A percentile compares a stretch with the other conserved stretches of the same genome.
phyloP scores from a whole-genome alignment of 768 basidiomycete genomes.

The Lactarius evosmus region DNA sequence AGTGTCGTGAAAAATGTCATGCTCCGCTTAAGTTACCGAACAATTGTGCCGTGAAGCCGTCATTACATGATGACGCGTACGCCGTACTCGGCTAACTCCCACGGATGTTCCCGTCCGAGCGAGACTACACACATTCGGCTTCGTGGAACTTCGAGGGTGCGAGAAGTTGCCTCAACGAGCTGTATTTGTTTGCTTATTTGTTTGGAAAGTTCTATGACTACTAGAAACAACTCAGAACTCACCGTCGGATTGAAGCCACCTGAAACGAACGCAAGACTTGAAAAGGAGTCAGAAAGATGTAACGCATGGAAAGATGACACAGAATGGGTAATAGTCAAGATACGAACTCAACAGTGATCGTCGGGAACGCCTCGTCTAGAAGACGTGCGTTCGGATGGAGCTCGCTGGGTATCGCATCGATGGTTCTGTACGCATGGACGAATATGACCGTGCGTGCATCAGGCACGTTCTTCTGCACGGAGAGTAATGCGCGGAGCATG shows the following conservation, averaged over 20 bases:
- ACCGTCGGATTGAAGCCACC: constrained; percentile 22
- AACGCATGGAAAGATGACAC: too few relatives aligned
- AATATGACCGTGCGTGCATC: constrained; percentile 27
- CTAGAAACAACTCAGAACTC: neutral
- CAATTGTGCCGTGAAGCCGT: constrained; percentile 1
- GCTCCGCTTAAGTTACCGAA: neutral
- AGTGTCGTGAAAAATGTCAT: neutral
- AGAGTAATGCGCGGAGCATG: constrained; percentile 26
- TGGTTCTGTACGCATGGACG: constrained; percentile 25
- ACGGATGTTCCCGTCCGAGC: constrained; percentile 20
- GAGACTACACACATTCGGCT: constrained; percentile 28
- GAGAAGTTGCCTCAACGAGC: constrained; percentile 26
- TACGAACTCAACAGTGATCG: constrained; percentile 26
- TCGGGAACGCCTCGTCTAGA: constrained; percentile 28
- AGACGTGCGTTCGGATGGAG: constrained; percentile 28
- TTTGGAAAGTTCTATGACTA: neutral
- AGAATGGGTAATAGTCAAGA: neutral
- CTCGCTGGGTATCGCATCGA: constrained; percentile 25
- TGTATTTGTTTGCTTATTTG: neutral
- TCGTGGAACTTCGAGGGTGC: constrained; percentile 17
- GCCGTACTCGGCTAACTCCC: constrained; percentile 25
- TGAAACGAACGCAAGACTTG: constrained; percentile 23
- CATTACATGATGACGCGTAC: constrained; percentile 24
- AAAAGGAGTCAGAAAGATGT: neutral
- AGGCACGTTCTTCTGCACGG: constrained; percentile 24